Conservation (phyloP, 345 rosid genomes). For the Eucalyptus curtisii region DNA sequence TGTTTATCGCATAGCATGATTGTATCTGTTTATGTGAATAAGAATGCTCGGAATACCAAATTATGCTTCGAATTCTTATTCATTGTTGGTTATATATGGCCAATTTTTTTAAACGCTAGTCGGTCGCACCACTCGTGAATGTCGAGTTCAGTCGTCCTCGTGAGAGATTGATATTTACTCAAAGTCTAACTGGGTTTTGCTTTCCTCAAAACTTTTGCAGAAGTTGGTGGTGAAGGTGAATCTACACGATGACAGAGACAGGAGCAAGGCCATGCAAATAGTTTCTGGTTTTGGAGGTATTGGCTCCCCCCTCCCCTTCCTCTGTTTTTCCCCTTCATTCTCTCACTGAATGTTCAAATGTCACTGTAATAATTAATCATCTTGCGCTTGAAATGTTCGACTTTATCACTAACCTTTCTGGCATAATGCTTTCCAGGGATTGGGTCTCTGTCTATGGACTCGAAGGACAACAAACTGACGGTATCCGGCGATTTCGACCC, state of each 20-base stretch:
- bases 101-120: neutral
- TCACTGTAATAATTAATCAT: neutral
- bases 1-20: neutral
- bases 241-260: neutral
- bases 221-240: neutral
- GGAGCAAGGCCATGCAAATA: neutral
- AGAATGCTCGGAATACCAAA: neutral
- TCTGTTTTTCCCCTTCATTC: neutral
- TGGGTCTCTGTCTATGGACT: neutral
- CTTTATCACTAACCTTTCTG: neutral
- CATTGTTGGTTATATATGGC: neutral
- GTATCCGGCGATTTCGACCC: neutral
- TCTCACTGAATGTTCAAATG: neutral
- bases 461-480: neutral
- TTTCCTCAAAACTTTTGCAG: neutral
- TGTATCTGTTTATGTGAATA: neutral
- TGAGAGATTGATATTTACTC: neutral
- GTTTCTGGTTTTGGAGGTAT: neutral
- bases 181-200: neutral
- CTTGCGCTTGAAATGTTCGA: neutral
- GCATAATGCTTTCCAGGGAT: neutral
- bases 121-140: neutral
- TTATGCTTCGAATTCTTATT: neutral
- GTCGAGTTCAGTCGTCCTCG: neutral
- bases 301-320: neutral